These are phyloP conservation scores for Osmozyma mogii DNA, from an alignment of 805 yeast genomes.

Conservation along the genomic window DNA sequence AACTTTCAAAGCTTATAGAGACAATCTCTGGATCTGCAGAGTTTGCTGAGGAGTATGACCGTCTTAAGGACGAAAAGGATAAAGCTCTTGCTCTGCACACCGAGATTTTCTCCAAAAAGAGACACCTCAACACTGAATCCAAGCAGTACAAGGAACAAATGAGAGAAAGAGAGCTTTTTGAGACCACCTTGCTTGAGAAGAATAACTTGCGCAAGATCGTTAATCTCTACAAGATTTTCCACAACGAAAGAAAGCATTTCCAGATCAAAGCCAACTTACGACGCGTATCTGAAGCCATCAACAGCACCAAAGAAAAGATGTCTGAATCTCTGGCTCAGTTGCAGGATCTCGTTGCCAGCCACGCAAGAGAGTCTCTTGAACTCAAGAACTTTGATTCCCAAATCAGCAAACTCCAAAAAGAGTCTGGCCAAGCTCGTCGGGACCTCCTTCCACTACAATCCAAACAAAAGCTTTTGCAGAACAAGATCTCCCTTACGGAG, in stretches of 20 bases:
- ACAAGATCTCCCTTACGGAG: slow-evolving; percentile 39
- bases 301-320: too few relatives aligned
- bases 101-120: slow-evolving; percentile 56
- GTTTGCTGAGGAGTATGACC: slow-evolving; percentile 57
- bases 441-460: slow-evolving; percentile 57
- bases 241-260: slow-evolving; percentile 40
- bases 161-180: slow-evolving; percentile 61
- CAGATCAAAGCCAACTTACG: slow-evolving; percentile 26
- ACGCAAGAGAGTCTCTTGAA: too few relatives aligned
- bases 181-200: slow-evolving; percentile 44
- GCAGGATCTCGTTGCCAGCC: too few relatives aligned
- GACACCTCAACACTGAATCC: slow-evolving; percentile 64
- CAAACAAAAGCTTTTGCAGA: slow-evolving; percentile 39
- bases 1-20: slow-evolving; percentile 69
- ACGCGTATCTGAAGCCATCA: too few relatives aligned
- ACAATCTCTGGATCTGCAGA: slow-evolving; percentile 77
- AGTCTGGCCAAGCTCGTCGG: too few relatives aligned
- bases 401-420: too few relatives aligned
- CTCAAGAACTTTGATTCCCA: too few relatives aligned
- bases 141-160: slow-evolving; percentile 73
- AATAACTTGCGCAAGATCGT: slow-evolving; percentile 38
- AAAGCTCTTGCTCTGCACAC: slow-evolving; percentile 57
- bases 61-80: slow-evolving; percentile 54
- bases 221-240: slow-evolving; percentile 59
- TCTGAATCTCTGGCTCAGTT: too few relatives aligned